Evolutionary conservation across 2,329 filamentous ascomycete species (phyloP), one percentile per base, ranked within the genome.

Genomic region (Fonsecaea pedrosoi): DNA sequence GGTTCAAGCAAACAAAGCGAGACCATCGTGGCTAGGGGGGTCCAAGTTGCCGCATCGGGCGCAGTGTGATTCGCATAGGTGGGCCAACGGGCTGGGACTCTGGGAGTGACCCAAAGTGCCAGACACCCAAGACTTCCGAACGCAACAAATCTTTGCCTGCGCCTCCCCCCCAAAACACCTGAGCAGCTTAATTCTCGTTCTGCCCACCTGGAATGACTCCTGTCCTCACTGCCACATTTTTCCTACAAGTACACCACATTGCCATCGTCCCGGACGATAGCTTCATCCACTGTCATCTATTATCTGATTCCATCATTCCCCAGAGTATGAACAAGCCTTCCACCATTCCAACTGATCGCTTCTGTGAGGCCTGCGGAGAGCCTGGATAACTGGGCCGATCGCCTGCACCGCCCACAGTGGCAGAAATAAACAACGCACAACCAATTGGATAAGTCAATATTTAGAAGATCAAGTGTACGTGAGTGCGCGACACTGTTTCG

Each of bases 301-400:
- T 54, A 25, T 63, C 25, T 62, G 30, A 37, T 34, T 9, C 64
- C 55, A 34, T 45, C 13, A 35, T 62, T 66, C 66, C 66, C 70
- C 68, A 72, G 72, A 72, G 67, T 72, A 73, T 73, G 72, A 73
- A 73, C 72, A 72, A 72, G 66, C 71, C 71, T 68, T 72, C 71
- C 30, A 70, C 68, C 42, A 71, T 70, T 54, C 62, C 70, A 48
- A 71, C 70, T 50, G 71, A 70, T 64, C 70, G 71, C 65, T 73
- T 73, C 72, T 71, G 69, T 64, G 72, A 73, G 68, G 71, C 70
- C 62, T 72, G 70, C 69, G 71, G 70, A 68, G 71, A 72, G 72
- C 72, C 72, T 70, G 72, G 72, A 63, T 73, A 73, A 72, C 66
- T 73, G 64, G 64, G 63, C 66, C 66, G 68, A 56, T 64, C 59